phyloP scores from a whole-genome alignment of 768 basidiomycete species.

The Auricularia sp. region DNA sequence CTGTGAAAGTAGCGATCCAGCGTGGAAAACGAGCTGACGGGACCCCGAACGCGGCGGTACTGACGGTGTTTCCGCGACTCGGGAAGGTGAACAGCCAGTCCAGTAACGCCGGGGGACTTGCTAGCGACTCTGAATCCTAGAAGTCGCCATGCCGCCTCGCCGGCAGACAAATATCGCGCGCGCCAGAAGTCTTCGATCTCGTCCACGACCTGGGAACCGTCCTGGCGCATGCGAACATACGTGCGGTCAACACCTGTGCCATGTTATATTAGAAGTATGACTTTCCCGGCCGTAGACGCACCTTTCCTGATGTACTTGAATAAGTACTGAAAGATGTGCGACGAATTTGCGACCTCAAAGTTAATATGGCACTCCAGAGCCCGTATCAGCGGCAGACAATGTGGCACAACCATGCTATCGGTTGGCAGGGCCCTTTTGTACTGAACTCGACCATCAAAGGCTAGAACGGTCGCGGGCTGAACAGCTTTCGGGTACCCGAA shows the following conservation, averaged over 20 bases:
- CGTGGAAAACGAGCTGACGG: conserved; percentile 6
- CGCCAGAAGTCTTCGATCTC: conserved; percentile 28
- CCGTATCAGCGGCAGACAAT: conserved; percentile 16
- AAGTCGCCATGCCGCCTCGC: conserved; percentile 25
- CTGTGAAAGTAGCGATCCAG: conserved; percentile 15
- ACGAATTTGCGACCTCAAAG: conserved; percentile 16
- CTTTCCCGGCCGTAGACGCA: background rate
- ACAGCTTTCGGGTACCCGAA: conserved; percentile 14
- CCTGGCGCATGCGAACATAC: conserved; percentile 5
- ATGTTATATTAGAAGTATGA: no score
- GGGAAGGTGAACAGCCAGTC: conserved; percentile 23
- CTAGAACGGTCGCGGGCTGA: conserved; percentile 16
- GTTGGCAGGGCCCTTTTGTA: conserved; percentile 16
- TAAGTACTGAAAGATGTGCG: conserved; percentile 25
- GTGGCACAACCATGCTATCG: conserved; percentile 23
- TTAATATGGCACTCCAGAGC: conserved; percentile 28
- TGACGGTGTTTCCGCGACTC: conserved; percentile 12
- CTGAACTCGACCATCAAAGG: conserved; percentile 19
- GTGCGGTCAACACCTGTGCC: conserved; percentile 12
- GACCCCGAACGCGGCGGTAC: conserved; percentile 11
- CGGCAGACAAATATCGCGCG: conserved; percentile 24
- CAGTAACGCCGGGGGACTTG: conserved; percentile 25
- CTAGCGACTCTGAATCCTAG: conserved; percentile 23
- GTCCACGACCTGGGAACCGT: conserved; percentile 12
- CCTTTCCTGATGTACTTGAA: conserved; percentile 34